Evolutionary conservation across 2,329 filamentous ascomycete species (phyloP), one percentile per base, ranked within the genome.

Genomic region (Capronia coronata): DNA sequence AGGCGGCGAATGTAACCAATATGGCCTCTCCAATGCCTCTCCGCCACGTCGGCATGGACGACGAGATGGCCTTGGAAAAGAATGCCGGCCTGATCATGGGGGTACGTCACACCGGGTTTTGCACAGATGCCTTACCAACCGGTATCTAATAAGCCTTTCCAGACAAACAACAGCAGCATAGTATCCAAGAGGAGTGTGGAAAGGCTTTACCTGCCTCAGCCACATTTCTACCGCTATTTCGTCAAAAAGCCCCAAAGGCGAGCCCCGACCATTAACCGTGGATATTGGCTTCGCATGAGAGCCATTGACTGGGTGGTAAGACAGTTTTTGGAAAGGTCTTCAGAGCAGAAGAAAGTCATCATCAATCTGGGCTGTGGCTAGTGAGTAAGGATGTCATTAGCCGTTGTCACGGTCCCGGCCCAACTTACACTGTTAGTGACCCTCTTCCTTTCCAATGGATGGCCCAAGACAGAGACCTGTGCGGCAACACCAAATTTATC

Each of bases 181-280:
- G 84, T 90, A 13, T 95, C 89, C 11, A 96, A 96, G 66, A 76
- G 89, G 59, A 93, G 88, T 61, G 90, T 96, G n/a, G 89, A 95
- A 64, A 83, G 83, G 59, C 73, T 94, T 11, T 96, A 96, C 67
- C 84, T 86, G 63, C 76, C 84, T 29, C 82, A 94, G 62, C 79
- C 85, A 22, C 86, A 94, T 65, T 94, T 87, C 71, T 91, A 93
- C 60, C 83, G 86, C 40, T 84, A 87, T 63, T 96, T 96, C 67
- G 87, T 94, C 27, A 83, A 79, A 59, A 94, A 90, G 65, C 85
- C 86, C 59, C 83, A 88, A 66, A 76, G 88, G 52, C 77, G 90
- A 41, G 83, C 87, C n/a, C 89, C 91, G 1, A 74, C 95, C 44
- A 93, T 95, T 63, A 95, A 95, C 66, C 79, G 90, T 39, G 87